Percentiles rank a stretch among this genome's conserved stretches.
Conservation (phyloP, 2,329 filamentous ascomycete species). For the Magnaporthales sp. region DNA sequence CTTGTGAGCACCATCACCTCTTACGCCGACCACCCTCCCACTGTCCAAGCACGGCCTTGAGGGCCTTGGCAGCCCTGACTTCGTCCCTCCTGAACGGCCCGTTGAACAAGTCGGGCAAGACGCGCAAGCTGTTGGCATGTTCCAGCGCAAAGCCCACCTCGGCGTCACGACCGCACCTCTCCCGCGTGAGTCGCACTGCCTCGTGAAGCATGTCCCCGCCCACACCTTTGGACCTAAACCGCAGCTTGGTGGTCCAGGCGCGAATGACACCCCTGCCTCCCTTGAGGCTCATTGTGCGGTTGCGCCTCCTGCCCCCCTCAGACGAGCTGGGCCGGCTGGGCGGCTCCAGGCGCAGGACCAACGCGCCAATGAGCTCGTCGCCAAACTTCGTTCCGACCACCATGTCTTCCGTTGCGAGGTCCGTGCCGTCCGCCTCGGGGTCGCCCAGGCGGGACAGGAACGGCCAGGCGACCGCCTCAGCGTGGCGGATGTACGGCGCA, state of each 20-base stretch:
- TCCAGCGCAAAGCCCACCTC: slow-evolving; percentile 64
- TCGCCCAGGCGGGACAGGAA: slow-evolving; percentile 19
- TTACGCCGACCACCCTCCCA: slow-evolving; percentile 38
- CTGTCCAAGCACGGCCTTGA: slow-evolving; percentile 41
- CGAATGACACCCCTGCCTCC: slow-evolving; percentile 64
- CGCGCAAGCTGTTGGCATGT: slow-evolving; percentile 64
- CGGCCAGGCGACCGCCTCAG: slow-evolving; percentile 48
- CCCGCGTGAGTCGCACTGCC: slow-evolving; percentile 58
- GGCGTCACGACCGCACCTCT: slow-evolving; percentile 58
- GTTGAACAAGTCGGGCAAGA: slow-evolving; percentile 58
- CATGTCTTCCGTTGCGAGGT: slow-evolving; percentile 32
- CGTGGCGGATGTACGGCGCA: slow-evolving; percentile 51
- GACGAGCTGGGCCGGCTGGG: slow-evolving; percentile 6
- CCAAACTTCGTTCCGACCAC: slow-evolving; percentile 61
- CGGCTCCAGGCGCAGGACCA: slow-evolving; percentile 59
- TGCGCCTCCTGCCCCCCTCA: slow-evolving; percentile 20
- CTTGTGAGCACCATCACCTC: slow-evolving; percentile 24
- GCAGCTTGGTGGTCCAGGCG: slow-evolving; percentile 70
- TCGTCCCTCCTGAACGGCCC: slow-evolving; percentile 50
- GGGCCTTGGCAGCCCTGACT: slow-evolving; percentile 41
- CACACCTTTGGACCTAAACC: slow-evolving; percentile 63
- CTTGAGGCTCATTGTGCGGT: slow-evolving; percentile 28
- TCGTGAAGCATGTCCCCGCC: slow-evolving; percentile 66
- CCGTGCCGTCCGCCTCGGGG: not conserved
- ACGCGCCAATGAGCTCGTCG: slow-evolving; percentile 58